Conservation (phyloP, 495 filamentous ascomycete genomes). For the Penicillium odoratum region DNA sequence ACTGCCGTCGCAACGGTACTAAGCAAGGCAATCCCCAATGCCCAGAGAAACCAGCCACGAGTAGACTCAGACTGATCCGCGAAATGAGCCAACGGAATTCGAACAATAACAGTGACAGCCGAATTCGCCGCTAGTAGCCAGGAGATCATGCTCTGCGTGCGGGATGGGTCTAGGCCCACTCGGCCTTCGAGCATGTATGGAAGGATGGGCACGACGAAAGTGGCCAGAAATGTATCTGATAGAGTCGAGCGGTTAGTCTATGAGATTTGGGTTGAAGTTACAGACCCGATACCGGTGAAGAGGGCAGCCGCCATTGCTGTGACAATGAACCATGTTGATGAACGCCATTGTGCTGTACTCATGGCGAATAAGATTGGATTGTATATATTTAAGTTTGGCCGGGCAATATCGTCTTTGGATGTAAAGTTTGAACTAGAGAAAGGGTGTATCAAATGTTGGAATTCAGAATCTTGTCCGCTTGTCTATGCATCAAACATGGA, state of each 20-base stretch:
- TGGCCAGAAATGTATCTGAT: constrained; percentile 5
- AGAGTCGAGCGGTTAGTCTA: background rate
- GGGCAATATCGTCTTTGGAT: background rate
- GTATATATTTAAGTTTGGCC: background rate
- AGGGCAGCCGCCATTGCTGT: background rate
- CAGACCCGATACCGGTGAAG: constrained; percentile 3
- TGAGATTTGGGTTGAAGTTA: constrained; percentile 23
- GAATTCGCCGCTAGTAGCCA: constrained; percentile 16
- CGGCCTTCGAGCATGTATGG: constrained; percentile 26
- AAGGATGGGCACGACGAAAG: constrained; percentile 29
- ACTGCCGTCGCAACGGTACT: background rate
- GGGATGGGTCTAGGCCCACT: constrained; percentile 15
- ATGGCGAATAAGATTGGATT: background rate
- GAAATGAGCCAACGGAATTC: constrained; percentile 15
- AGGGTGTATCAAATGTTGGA: no score
- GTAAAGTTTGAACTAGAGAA: background rate
- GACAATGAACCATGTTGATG: constrained; percentile 3
- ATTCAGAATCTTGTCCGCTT: no score
- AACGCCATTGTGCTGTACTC: background rate
- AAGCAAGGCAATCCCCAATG: background rate
- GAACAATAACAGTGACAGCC: constrained; percentile 14
- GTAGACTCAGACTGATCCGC: constrained; percentile 8
- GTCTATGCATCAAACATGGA: no score
- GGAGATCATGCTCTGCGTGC: constrained; percentile 20
- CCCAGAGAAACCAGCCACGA: background rate